Evolutionary conservation across 257 asterid species (phyloP), one percentile per base, ranked within the genome.

Genomic region (Galeopsis tetrahit): DNA sequence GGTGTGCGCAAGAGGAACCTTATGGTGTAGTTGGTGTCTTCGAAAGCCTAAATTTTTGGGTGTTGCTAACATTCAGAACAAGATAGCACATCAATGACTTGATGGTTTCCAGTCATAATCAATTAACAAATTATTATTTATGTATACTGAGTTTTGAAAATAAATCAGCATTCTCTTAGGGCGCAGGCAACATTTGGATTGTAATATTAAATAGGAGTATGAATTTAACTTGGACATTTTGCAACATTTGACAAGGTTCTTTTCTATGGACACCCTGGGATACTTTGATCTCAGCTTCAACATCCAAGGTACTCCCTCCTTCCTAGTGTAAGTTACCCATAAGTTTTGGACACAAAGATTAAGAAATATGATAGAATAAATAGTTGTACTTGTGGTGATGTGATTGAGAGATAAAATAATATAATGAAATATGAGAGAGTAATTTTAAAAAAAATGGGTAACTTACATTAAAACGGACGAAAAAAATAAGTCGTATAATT

Each of bases 1-100:
- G 34, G 17, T n/a, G 51, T 35, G 15, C 28, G 61, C 74, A 66
- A 70, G 70, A 11, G 53, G 64, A 56, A 39, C 31, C 34, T 6
- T 33, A 8, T 51, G 70, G 13, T 49, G 42, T 55, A 42, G 17
- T 59, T 7, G 0, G 68, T 53, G 36, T 71, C 35, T n/a, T 75
- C 28, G 7, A 5, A 40, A 69, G 46, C 55, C 32, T 35, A 51
- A 55, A 1, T 51, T 39, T 46, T 2, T 15, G 43, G 28, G 43
- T 64, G 38, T 14, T 65, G 10, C 14, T 10, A 48, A 44, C 36
- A 32, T 74, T 31, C 49, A 21, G 32, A 40, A 40, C 68, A 15
- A 35, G 68, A 40, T n/a, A 6, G 42, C 17, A 21, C 59, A 52
- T 69, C 21, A 7, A 57, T 17, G 6, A 66, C 51, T 35, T 51